phyloP scores from a whole-genome alignment of 441 rosid species.

The Melastoma candidum region DNA sequence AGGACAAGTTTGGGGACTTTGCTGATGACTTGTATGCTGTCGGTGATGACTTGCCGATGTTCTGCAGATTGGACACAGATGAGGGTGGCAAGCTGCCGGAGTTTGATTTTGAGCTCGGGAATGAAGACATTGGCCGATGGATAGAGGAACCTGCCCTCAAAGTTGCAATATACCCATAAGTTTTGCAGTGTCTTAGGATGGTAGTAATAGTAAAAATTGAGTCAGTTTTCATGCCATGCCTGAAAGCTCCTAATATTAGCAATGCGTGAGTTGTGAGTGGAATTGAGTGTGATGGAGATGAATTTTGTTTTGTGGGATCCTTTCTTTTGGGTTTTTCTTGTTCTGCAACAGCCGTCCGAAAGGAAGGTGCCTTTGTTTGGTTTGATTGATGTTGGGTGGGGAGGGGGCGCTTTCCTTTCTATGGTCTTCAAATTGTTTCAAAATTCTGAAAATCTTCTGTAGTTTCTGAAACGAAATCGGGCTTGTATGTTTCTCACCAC shows the following conservation, averaged over 20 bases:
- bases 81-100: background rate
- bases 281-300: background rate
- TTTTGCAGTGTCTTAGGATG: conserved; percentile 1
- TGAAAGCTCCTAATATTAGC: background rate
- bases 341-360: conserved; percentile 5
- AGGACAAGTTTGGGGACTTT: background rate
- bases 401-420: too few species aligned
- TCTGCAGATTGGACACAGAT: background rate
- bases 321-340: conserved; percentile 2
- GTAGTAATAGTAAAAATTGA: background rate
- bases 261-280: background rate
- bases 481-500: too few species aligned
- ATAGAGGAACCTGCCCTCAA: background rate
- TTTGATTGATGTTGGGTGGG: too few species aligned
- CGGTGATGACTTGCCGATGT: background rate
- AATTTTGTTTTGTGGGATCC: background rate
- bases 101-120: background rate
- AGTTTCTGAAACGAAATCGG: too few species aligned
- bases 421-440: too few species aligned
- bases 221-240: background rate
- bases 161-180: background rate
- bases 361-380: background rate
- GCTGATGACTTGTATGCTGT: background rate
- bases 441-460: too few species aligned
- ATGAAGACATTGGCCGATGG: background rate